phyloP scores from a whole-genome alignment of 257 asterid species.

The Fraxinus cuspidata region DNA sequence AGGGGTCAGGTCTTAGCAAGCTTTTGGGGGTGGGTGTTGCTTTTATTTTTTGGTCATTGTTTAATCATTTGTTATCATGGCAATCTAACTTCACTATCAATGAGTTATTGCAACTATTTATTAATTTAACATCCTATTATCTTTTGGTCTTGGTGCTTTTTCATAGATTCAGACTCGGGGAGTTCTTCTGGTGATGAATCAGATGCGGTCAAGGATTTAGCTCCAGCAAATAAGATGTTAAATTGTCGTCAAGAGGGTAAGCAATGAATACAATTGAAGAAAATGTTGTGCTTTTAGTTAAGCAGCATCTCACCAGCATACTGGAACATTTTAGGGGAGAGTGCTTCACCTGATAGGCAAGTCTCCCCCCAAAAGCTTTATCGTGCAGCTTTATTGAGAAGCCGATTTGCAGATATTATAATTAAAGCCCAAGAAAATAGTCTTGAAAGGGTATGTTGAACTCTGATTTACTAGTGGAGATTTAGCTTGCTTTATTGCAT shows the following conservation, averaged over 20 bases:
- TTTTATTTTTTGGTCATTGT: too few species aligned
- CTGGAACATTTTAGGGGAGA: conserved; percentile 68
- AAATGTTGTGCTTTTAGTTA: conserved; percentile 47
- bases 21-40: too few species aligned
- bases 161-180: conserved; percentile 56
- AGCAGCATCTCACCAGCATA: conserved; percentile 58
- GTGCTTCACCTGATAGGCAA: conserved; percentile 63
- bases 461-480: conserved; percentile 15
- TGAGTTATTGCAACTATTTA: too few species aligned
- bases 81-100: too few species aligned
- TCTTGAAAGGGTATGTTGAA: conserved; percentile 44
- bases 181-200: conserved; percentile 47
- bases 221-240: conserved; percentile 31
- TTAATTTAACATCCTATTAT: neutral
- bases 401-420: conserved; percentile 73
- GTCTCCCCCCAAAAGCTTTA: conserved; percentile 80
- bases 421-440: conserved; percentile 74
- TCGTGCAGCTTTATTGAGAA: conserved; percentile 78
- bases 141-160: conserved; percentile 8
- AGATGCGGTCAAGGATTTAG: conserved; percentile 44
- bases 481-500: conserved; percentile 12
- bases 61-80: too few species aligned
- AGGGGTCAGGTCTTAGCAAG: too few species aligned
- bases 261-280: conserved; percentile 58
- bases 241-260: conserved; percentile 57